Percentiles rank a stretch among this genome's conserved stretches.
phyloP scores from a whole-genome alignment of 2,329 filamentous ascomycete genomes.

The Magnaporthiopsis incrustans region DNA sequence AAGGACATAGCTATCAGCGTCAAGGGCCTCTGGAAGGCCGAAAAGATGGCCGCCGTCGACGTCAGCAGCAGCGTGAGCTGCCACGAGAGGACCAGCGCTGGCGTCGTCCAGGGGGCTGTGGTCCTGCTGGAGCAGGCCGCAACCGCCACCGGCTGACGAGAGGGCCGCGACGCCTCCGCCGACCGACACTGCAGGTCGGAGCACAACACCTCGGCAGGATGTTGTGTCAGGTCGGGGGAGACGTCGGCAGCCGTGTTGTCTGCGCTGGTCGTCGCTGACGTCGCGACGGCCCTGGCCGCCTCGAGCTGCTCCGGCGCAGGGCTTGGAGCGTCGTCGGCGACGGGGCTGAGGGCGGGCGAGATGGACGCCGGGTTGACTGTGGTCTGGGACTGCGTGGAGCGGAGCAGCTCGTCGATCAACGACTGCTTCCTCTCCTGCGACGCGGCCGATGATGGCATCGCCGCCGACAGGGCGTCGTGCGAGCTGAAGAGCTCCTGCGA shows the following conservation, averaged over 20 bases:
- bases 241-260: slow-evolving; percentile 17
- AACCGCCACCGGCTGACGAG: slow-evolving; percentile 28
- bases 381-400: slow-evolving; percentile 25
- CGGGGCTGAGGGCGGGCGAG: slow-evolving; percentile 47
- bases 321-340: slow-evolving; percentile 32
- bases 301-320: slow-evolving; percentile 21
- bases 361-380: slow-evolving; percentile 56
- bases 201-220: slow-evolving; percentile 99
- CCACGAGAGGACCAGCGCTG: slow-evolving; percentile 36
- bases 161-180: slow-evolving; percentile 50
- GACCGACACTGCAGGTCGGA: slow-evolving; percentile 98
- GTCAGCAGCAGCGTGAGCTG: slow-evolving; percentile 53
- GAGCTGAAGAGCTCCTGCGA: slow-evolving; percentile 51
- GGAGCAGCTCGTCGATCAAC: slow-evolving; percentile 34
- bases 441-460: not conserved
- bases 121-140: not conserved
- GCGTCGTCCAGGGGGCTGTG: slow-evolving; percentile 19
- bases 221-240: slow-evolving; percentile 94
- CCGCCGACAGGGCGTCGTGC: slow-evolving; percentile 21
- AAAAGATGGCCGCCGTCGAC: slow-evolving; percentile 64
- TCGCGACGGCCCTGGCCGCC: slow-evolving; percentile 16
- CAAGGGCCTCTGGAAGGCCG: slow-evolving; percentile 59
- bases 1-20: slow-evolving; percentile 68
- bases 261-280: slow-evolving; percentile 3
- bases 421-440: slow-evolving; percentile 14